Base-by-base conservation (phyloP, 2,329 filamentous ascomycete genomes). In the Alternaria sp. region DNA sequence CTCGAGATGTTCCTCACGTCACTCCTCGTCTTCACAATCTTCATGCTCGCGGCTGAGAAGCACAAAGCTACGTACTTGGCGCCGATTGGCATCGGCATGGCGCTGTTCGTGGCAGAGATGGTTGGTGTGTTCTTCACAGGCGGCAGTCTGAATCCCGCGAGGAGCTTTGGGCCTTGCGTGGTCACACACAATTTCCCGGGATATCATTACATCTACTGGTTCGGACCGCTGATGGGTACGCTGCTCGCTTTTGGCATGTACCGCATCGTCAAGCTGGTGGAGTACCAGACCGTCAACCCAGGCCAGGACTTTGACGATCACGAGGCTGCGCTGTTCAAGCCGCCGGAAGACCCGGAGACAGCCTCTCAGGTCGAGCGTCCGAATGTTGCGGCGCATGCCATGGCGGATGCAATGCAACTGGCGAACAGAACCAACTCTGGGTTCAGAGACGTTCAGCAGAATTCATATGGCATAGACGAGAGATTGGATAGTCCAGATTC, bases 1-100 rank as follows among this genome's bases (percentile, higher is more conserved):
- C 72, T 79, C 36, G 77, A 79, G 44, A 77, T 77, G 70, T 77
- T 79, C 53, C 62, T 79, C 7, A 78, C 77, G 2, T 71, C 75
- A 0, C 65, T 77, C 21, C 74, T 79, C 41, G 72, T 79, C 54
- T 78, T 79, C 51, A 78, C 76, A 2, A 78, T 79, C 48, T 77
- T 79, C 66, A 89, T 91, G 84, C 81, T 91, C 42, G 89, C 88
- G 0, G 85, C 86, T 4, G 88, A 91, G 72, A 92, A 92, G 78
- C 89, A 92, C 74, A 87, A 88, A 42, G 86, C 86, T 2, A 92
- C 90, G 0, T 91, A 84, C 70, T 78, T 92, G 1, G 90, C 90
- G 0, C 90, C 90, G 0, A 78, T 92, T 3, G 89, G 88, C 11
- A 91, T 93, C 65, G 90, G 90, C 1, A 76, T 91, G 2, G 81